Evolutionary conservation across 2,329 filamentous ascomycete species (phyloP).

Genomic region (Hypoxylon sp.): DNA sequence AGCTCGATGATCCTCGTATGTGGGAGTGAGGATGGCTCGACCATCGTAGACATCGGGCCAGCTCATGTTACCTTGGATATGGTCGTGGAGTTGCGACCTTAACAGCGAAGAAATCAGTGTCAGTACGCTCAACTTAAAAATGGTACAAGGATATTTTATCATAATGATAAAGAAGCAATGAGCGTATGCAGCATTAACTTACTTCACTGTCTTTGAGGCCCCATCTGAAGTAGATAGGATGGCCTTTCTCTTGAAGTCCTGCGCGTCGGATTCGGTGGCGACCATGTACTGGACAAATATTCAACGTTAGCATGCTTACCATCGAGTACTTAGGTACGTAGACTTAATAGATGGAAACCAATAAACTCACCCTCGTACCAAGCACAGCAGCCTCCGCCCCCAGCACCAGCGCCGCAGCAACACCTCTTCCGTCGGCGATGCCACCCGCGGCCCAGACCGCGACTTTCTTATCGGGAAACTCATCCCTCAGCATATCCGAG

Average conservation of each 20-base stretch:
- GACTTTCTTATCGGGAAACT: constrained; percentile 48
- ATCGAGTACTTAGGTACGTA: neutral
- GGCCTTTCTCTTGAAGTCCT: constrained; percentile 53
- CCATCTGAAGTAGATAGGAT: constrained; percentile 56
- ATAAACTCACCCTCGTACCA: constrained; percentile 51
- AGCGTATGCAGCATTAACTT: constrained; percentile 20
- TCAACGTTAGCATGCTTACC: constrained; percentile 25
- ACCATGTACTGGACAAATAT: constrained; percentile 54
- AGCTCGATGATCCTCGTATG: constrained; percentile 47
- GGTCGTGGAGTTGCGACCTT: constrained; percentile 54
- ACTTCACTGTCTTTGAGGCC: constrained; percentile 56
- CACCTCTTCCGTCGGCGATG: constrained; percentile 63
- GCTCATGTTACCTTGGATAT: constrained; percentile 49
- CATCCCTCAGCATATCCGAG: constrained; percentile 56
- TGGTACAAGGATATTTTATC: too few relatives aligned
- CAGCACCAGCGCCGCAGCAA: constrained; percentile 63
- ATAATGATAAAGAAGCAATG: neutral
- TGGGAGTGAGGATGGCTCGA: constrained; percentile 51
- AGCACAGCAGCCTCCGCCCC: constrained; percentile 56
- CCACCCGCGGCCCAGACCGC: constrained; percentile 65
- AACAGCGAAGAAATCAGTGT: neutral
- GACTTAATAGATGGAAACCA: neutral
- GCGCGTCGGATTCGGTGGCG: constrained; percentile 55
- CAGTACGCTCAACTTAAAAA: neutral
- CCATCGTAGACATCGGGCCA: constrained; percentile 55